Conservation (phyloP, 2,329 filamentous ascomycete genomes). For the Monosporascus sp. region DNA sequence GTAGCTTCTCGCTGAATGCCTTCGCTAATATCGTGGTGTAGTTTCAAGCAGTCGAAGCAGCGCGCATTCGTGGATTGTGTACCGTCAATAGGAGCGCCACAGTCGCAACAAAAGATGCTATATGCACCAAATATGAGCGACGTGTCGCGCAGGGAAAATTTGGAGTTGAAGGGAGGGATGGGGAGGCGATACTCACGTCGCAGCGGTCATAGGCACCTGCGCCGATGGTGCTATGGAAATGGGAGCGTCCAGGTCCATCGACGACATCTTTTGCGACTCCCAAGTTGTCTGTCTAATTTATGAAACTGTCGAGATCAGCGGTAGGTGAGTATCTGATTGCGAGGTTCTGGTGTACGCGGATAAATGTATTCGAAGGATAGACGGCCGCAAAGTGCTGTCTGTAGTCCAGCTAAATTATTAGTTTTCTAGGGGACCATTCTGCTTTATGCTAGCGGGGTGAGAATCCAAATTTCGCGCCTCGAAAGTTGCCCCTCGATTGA, state of each 20-base stretch:
- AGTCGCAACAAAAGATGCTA: constrained; percentile 95
- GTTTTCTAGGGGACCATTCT: not conserved
- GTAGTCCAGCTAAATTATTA: not conserved
- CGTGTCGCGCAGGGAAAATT: constrained; percentile 11
- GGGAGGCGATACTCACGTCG: constrained; percentile 43
- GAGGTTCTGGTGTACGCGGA: constrained; percentile 5
- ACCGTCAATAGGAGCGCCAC: constrained; percentile 91
- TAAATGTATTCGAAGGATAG: constrained; percentile 10
- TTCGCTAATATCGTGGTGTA: constrained; percentile 87
- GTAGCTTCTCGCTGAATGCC: constrained; percentile 88
- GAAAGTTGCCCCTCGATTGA: constrained; percentile 20
- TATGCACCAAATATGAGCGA: constrained; percentile 3
- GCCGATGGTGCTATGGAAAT: constrained; percentile 37
- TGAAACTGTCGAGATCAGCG: constrained; percentile 3
- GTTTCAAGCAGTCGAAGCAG: constrained; percentile 93
- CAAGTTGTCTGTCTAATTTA: not conserved
- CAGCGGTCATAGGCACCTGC: constrained; percentile 29
- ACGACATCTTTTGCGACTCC: constrained; percentile 39
- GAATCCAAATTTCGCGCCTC: not conserved
- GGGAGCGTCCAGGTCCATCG: constrained; percentile 55
- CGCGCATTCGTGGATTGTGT: constrained; percentile 80
- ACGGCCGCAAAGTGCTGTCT: constrained; percentile 2
- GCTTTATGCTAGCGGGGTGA: not conserved
- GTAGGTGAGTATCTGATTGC: constrained; percentile 4
- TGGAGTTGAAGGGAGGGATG: constrained; percentile 8